A percentile compares a stretch with the other conserved stretches of the same genome.
Evolutionary conservation across 441 rosid species (phyloP).

Genomic region (Pelargonium cotyledonis): DNA sequence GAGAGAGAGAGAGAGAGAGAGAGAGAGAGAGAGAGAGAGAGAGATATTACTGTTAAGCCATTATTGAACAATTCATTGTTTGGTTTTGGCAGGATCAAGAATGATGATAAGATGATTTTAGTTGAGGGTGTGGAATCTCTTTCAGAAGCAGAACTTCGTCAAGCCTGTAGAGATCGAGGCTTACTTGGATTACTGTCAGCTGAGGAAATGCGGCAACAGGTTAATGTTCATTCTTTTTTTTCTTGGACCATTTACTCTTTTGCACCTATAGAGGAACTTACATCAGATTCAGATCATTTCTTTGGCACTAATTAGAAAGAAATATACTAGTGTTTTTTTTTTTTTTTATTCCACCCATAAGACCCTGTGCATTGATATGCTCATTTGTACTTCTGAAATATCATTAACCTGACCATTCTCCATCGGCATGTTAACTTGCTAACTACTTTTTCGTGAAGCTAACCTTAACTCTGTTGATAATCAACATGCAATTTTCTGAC

Average conservation of each 20-base stretch:
- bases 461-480: no score
- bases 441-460: no score
- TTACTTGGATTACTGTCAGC: slow-evolving; percentile 83
- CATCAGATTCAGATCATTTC: neutral
- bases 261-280: neutral
- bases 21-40: neutral
- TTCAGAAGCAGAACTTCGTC: slow-evolving; percentile 82
- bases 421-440: no score
- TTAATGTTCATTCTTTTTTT: slow-evolving; percentile 13
- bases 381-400: no score
- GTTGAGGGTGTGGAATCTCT: slow-evolving; percentile 94
- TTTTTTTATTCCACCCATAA: neutral
- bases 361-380: neutral
- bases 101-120: slow-evolving; percentile 86
- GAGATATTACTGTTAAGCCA: neutral
- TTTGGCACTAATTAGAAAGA: neutral
- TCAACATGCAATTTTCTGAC: no score
- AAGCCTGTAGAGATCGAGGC: slow-evolving; percentile 93
- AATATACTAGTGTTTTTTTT: no score
- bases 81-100: slow-evolving; percentile 60
- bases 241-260: neutral
- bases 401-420: no score
- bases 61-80: slow-evolving; percentile 11
- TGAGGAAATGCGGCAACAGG: slow-evolving; percentile 95
- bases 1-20: no score